phyloP scores from a whole-genome alignment of 345 rosid species.

The Excoecaria cochinchinensis region DNA sequence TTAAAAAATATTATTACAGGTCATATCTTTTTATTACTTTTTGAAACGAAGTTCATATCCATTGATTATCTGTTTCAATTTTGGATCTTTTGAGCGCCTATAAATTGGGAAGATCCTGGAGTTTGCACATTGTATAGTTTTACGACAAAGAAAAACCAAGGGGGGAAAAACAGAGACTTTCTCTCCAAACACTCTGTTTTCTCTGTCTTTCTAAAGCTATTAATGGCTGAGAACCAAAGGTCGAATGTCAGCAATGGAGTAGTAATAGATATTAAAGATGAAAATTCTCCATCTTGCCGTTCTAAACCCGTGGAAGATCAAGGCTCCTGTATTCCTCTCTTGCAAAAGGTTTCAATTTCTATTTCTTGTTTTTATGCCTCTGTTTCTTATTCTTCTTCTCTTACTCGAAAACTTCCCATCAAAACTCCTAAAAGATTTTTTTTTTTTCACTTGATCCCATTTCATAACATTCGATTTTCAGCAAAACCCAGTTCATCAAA shows the following conservation, averaged over 20 bases:
- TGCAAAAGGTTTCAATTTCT: slow-evolving; percentile 62
- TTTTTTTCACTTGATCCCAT: neutral
- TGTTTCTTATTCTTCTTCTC: neutral
- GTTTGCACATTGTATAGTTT: neutral
- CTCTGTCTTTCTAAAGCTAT: neutral
- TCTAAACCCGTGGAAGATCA: slow-evolving; percentile 1
- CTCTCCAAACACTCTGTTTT: neutral
- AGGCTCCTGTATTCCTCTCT: slow-evolving; percentile 45
- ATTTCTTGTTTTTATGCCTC: neutral
- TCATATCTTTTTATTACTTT: no score
- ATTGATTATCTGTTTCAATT: neutral
- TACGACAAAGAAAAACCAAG: neutral
- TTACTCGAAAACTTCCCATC: neutral
- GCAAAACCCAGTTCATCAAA: neutral
- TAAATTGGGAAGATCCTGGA: neutral
- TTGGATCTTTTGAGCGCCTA: neutral
- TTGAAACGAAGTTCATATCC: no score
- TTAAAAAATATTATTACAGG: no score
- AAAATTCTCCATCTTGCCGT: slow-evolving; percentile 12
- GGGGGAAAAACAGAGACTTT: no score
- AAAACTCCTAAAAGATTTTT: neutral
- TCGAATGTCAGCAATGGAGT: slow-evolving; percentile 43
- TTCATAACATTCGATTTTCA: neutral
- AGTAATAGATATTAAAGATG: slow-evolving; percentile 50
- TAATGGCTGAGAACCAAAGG: slow-evolving; percentile 51